A percentile compares a stretch with the other conserved stretches of the same genome.
These are phyloP conservation scores for Balakata baccata DNA, from an alignment of 345 rosid species.

Conservation along the genomic window DNA sequence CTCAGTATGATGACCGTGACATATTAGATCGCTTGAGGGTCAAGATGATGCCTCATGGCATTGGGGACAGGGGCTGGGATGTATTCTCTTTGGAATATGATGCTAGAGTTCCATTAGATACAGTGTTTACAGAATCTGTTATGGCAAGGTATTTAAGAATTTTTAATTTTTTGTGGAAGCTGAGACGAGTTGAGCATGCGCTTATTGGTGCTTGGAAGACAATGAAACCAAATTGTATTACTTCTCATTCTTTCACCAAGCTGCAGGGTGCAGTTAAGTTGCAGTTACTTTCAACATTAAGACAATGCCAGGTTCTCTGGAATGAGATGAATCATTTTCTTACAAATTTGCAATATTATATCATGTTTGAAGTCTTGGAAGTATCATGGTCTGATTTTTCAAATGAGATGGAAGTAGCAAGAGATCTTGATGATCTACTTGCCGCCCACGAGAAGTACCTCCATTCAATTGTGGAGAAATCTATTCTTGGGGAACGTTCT, in stretches of 20 bases:
- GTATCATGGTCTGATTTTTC: slow-evolving; percentile 92
- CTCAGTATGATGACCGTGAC: slow-evolving; percentile 93
- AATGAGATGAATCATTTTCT: slow-evolving; percentile 97
- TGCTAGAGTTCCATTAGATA: slow-evolving; percentile 88
- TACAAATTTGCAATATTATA: slow-evolving; percentile 91
- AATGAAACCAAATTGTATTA: slow-evolving; percentile 94
- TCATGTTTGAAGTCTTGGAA: slow-evolving; percentile 98
- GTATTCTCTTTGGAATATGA: slow-evolving; percentile 96
- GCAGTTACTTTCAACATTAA: slow-evolving; percentile 74
- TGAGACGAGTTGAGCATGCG: slow-evolving; percentile 93
- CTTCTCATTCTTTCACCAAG: slow-evolving; percentile 73
- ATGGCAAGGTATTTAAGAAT: slow-evolving; percentile 80
- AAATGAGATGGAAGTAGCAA: slow-evolving; percentile 83
- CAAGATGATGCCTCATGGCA: slow-evolving; percentile 91
- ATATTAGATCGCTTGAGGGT: slow-evolving; percentile 86
- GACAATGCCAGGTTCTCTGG: slow-evolving; percentile 96
- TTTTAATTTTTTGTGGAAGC: slow-evolving; percentile 95
- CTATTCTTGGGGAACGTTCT: slow-evolving; percentile 91
- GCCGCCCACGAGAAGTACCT: slow-evolving; percentile 94
- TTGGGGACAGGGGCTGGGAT: slow-evolving; percentile 96
- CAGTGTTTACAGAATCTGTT: slow-evolving; percentile 83
- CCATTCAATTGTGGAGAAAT: slow-evolving; percentile 74
- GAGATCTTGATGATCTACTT: slow-evolving; percentile 94
- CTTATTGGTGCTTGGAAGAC: slow-evolving; percentile 97
- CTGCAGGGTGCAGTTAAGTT: slow-evolving; percentile 64